phyloP scores from a whole-genome alignment of 805 yeast genomes.

The Spathaspora hagerdaliae region DNA sequence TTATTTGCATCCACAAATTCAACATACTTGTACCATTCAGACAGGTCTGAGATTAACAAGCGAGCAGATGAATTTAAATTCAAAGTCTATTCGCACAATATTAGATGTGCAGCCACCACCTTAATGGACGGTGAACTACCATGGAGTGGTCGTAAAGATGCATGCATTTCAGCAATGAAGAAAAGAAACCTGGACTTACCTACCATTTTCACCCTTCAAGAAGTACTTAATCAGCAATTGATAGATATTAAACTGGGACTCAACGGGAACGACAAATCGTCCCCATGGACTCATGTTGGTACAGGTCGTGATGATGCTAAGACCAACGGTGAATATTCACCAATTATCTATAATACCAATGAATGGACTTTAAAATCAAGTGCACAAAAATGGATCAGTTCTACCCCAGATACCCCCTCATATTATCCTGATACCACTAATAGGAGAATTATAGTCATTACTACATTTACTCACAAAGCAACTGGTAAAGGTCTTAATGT shows the following conservation, averaged over 20 bases:
- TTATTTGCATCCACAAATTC: background rate
- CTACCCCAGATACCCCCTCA: slow-evolving; percentile 21
- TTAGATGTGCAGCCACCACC: slow-evolving; percentile 1
- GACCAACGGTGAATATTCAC: slow-evolving; percentile 23
- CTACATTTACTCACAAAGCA: slow-evolving; percentile 19
- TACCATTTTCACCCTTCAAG: slow-evolving; percentile 35
- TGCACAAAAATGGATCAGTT: slow-evolving; percentile 23
- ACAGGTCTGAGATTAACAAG: background rate
- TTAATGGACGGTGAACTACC: slow-evolving; percentile 1
- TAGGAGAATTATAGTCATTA: slow-evolving; percentile 35
- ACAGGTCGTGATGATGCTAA: slow-evolving; percentile 28
- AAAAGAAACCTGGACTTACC: slow-evolving; percentile 8
- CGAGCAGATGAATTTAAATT: background rate
- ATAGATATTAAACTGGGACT: slow-evolving; percentile 24
- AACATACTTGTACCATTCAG: background rate
- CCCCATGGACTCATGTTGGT: slow-evolving; percentile 23
- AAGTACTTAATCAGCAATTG: slow-evolving; percentile 32
- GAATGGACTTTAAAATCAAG: slow-evolving; percentile 22
- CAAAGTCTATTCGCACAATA: slow-evolving; percentile 2
- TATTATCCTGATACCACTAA: slow-evolving; percentile 47
- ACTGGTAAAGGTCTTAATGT: slow-evolving; percentile 24
- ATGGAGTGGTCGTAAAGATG: slow-evolving; percentile 10
- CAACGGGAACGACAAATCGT: slow-evolving; percentile 13
- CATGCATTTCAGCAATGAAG: slow-evolving; percentile 20
- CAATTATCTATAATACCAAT: slow-evolving; percentile 18